Conservation (phyloP, 331 rosid species). For the Acacia concinna region DNA sequence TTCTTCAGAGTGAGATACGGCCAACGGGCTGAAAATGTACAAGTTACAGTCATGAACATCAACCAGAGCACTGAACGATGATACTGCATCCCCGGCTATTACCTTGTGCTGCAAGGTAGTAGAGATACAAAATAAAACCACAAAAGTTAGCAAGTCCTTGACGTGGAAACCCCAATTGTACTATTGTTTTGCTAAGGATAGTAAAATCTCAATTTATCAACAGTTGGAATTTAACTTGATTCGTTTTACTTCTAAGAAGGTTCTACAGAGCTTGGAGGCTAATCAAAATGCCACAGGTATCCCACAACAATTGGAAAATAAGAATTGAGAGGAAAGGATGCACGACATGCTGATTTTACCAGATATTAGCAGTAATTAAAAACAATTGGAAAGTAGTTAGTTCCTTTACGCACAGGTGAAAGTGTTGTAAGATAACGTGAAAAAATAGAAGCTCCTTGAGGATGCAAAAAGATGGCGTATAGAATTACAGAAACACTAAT, state of each 20-base stretch:
- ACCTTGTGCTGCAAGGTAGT: slow-evolving; percentile 65
- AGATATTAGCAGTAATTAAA: background rate
- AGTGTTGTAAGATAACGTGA: background rate
- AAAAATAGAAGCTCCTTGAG: background rate
- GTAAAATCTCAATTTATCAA: background rate
- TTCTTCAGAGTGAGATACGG: slow-evolving; percentile 32
- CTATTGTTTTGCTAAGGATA: background rate
- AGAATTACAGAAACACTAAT: slow-evolving; percentile 4
- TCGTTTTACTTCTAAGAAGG: background rate
- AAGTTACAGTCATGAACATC: slow-evolving; percentile 60
- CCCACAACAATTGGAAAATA: background rate
- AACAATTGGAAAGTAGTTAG: background rate
- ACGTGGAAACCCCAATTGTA: background rate
- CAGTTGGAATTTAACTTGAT: background rate
- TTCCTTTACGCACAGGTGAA: too few relatives aligned
- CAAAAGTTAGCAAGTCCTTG: slow-evolving; percentile 11
- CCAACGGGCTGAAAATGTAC: slow-evolving; percentile 60
- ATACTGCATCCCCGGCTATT: slow-evolving; percentile 45
- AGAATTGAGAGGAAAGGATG: background rate
- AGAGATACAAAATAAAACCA: background rate
- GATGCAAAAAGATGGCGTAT: background rate
- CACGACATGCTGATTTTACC: background rate
- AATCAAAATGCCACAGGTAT: background rate
- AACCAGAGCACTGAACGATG: slow-evolving; percentile 66
- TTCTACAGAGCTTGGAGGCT: background rate